These are phyloP conservation scores for Suillus subalutaceus DNA, from an alignment of 768 basidiomycete genomes.

Conservation along the genomic window DNA sequence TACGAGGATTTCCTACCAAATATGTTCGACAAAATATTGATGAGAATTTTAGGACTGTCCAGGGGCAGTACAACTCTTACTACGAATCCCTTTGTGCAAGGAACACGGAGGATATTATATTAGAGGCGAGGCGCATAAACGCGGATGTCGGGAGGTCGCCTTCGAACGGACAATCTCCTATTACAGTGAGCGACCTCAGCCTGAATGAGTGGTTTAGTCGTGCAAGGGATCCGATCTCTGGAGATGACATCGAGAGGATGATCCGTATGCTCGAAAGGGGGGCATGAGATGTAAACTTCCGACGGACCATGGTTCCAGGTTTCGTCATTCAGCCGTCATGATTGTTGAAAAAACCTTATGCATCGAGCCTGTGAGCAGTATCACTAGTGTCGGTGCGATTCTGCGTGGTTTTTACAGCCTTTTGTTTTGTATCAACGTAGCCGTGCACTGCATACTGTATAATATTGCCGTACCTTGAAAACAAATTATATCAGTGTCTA, in stretches of 20 bases:
- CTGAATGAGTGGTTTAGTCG: constrained; percentile 4
- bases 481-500: not conserved
- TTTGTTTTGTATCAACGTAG: constrained; percentile 1
- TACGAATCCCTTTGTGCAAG: not conserved
- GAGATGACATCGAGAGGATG: constrained; percentile 7
- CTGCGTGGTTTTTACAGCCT: not conserved
- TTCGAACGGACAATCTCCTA: constrained; percentile 1
- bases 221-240: not conserved
- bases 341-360: not conserved
- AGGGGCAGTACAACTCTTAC: not conserved
- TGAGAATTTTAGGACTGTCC: not conserved
- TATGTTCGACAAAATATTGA: not conserved
- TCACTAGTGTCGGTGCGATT: not conserved
- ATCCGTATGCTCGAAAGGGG: not conserved
- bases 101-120: not conserved
- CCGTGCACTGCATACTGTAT: not conserved
- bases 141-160: not conserved
- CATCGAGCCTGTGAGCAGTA: not conserved
- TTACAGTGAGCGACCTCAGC: constrained; percentile 2
- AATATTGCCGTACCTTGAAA: not conserved
- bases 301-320: not conserved
- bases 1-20: not conserved
- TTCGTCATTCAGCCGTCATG: not conserved
- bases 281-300: not conserved
- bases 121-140: not conserved